Evolutionary conservation across 345 rosid genomes (phyloP), one percentile per base, ranked within the genome.

Genomic region (Noccaea caerulescens): DNA sequence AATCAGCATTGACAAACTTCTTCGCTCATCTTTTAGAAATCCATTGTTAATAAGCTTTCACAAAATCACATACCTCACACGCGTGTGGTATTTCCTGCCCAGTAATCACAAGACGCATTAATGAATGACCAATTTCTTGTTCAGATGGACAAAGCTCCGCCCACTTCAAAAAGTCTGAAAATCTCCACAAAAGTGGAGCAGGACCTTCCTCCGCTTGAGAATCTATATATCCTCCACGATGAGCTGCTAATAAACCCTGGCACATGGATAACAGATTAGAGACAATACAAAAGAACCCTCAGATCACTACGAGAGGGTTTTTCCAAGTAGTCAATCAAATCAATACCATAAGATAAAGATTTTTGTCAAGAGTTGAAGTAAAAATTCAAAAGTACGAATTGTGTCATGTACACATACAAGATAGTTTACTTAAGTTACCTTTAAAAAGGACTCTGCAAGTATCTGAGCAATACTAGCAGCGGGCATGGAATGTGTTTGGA

Each of bases 21-120:
- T 4, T 18, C 13, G 9, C 59, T 55, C 72, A 38, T 34, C 30
- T 42, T 51, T 47, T 63, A 49, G 44, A 58, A 60, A 50, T 52
- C 36, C 36, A 66, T 32, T 4, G 16, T 60, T 47, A 49, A 58
- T 34, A 42, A 58, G 42, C 50, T 65, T 47, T 56, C 16, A 46
- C 50, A 38, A 42, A 27, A 60, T 18, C 47, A 50, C 45, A 55
- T 84, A 94, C 99, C 98, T 94, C 99, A 78, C 99, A 91, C 12
- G 97, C 90, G 70, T 91, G 99, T 10, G 98, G 99, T 74, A 94
- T 91, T 81, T 94, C 99, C 77, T 94, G 95, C 64, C 97, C 93
- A 8, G 98, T 94, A 30, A 91, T 91, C 73, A 94, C 96, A 79
- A 94, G 84, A n/a, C 99, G 97, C 98, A 94, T 94, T 80, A 94